Evolutionary conservation across 2,329 filamentous ascomycete species (phyloP), one percentile per base, ranked within the genome.

Genomic region (Diaporthe aspalathi): DNA sequence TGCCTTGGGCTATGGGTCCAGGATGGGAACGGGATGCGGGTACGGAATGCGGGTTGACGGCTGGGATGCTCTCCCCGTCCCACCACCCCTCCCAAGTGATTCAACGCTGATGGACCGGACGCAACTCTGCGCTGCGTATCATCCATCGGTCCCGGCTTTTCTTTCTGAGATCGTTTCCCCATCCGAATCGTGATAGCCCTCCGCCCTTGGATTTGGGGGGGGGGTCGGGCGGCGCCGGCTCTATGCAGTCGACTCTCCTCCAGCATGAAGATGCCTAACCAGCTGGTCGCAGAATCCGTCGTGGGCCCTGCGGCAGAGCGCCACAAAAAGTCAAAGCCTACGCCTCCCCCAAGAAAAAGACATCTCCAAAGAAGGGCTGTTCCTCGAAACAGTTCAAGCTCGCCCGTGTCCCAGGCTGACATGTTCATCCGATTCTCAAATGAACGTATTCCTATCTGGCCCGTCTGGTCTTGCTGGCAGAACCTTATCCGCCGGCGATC

Each of bases 401-500:
- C 45, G 60, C 45, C 43, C 50, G 29, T 38, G n/a, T 50, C 20
- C 29, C 45, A 24, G 29, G 45, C 60, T 56, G 32, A 35, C 45
- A 65, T 24, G 60, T 65, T 65, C 60, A 50, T 65, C 60, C 60
- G 60, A 65, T 65, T 29, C 43, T 65, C 60, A n/a, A 65, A 27
- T 50, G 60, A 65, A 45, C 45, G 45, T 20, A 49, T 50, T 65
- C 60, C 60, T 45, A 65, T 43, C 43, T 16, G 60, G 27, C 49
- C 60, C 60, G 43, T 49, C 60, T 50, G 45, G 11, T 65, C 29
- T 24, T 50, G n/a, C 60, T 65, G 45, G 43, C 60, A 65, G 60
- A 65, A 65, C 60, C 60, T 65, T 65, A 65, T 65, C 60, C 60
- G 45, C 45, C 60, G 60, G 27, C 60, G 60, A 65, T 65, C 60